A percentile compares a stretch with the other conserved stretches of the same genome.
These are phyloP conservation scores for Phytophthora rubi DNA, from an alignment of 352 stramenopile genomes.

Conservation along the genomic window DNA sequence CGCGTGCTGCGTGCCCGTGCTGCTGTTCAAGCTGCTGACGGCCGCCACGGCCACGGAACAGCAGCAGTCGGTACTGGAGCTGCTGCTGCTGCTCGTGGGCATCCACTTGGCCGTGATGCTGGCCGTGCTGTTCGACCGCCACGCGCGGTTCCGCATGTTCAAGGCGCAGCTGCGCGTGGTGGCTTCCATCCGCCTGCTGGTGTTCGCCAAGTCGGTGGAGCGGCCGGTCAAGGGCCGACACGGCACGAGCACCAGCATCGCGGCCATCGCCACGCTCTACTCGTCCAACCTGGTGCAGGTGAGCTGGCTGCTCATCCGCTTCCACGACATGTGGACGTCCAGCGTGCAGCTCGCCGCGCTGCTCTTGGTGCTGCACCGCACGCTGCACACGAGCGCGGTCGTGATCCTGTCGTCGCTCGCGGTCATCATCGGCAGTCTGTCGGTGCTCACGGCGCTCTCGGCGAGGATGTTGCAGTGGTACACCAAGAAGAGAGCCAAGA, in stretches of 20 bases:
- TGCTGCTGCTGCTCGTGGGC: slow-evolving; percentile 40
- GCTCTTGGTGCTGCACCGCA: slow-evolving; percentile 36
- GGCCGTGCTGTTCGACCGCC: slow-evolving; percentile 38
- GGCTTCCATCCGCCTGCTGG: slow-evolving; percentile 41
- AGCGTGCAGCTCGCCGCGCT: slow-evolving; percentile 37
- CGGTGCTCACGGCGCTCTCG: slow-evolving; percentile 34
- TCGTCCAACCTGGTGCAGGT: slow-evolving; percentile 47
- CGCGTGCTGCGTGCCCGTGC: slow-evolving; percentile 29
- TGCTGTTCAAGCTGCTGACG: slow-evolving; percentile 44
- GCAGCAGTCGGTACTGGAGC: slow-evolving; percentile 15
- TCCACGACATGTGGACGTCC: slow-evolving; percentile 50
- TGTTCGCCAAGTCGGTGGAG: slow-evolving; percentile 50
- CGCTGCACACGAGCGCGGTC: slow-evolving; percentile 33
- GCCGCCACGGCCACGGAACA: slow-evolving; percentile 27
- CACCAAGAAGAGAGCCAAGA: slow-evolving; percentile 50
- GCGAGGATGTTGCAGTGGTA: slow-evolving; percentile 35
- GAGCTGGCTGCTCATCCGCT: slow-evolving; percentile 36
- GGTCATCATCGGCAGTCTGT: slow-evolving; percentile 33
- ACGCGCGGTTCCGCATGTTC: slow-evolving; percentile 45
- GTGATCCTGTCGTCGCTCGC: slow-evolving; percentile 36
- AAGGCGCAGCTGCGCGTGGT: slow-evolving; percentile 39
- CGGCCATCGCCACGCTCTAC: slow-evolving; percentile 49
- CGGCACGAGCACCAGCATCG: slow-evolving; percentile 41
- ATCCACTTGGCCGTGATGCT: slow-evolving; percentile 40
- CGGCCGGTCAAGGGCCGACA: slow-evolving; percentile 30